Evolutionary conservation across 257 asterid genomes (phyloP).

Genomic region (Cinchona pubescens): DNA sequence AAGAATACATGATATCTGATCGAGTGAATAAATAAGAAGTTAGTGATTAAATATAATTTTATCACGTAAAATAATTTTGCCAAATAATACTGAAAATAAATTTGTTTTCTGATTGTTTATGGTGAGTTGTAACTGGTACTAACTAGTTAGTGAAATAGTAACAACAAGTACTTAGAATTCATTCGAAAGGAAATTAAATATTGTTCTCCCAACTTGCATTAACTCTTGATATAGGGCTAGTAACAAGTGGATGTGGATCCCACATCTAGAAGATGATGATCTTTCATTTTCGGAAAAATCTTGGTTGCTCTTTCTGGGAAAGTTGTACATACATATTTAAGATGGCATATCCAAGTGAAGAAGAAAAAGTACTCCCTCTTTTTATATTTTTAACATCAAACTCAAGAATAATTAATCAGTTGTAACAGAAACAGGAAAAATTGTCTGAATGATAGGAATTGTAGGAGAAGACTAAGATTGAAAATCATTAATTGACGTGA

Average conservation of each 20-base stretch:
- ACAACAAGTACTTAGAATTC: background rate
- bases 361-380: too few relatives aligned
- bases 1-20: too few relatives aligned
- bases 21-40: too few relatives aligned
- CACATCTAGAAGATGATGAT: constrained; percentile 8
- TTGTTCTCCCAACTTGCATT: background rate
- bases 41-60: too few relatives aligned
- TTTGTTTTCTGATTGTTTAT: background rate
- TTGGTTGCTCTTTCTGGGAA: background rate
- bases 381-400: too few relatives aligned
- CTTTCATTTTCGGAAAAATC: constrained; percentile 5
- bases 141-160: background rate
- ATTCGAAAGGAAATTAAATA: background rate
- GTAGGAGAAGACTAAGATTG: too few relatives aligned
- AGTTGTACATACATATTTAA: background rate
- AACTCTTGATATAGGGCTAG: background rate
- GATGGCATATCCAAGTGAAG: background rate
- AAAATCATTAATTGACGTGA: too few relatives aligned
- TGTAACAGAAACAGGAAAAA: too few relatives aligned
- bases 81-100: too few relatives aligned
- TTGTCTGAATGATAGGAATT: too few relatives aligned
- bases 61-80: too few relatives aligned
- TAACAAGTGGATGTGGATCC: constrained; percentile 7
- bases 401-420: too few relatives aligned
- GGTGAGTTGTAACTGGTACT: background rate